Percentiles rank a stretch among this genome's conserved stretches.
These are phyloP conservation scores for Mycena indigotica DNA, from an alignment of 768 basidiomycete species.

Conservation along the genomic window DNA sequence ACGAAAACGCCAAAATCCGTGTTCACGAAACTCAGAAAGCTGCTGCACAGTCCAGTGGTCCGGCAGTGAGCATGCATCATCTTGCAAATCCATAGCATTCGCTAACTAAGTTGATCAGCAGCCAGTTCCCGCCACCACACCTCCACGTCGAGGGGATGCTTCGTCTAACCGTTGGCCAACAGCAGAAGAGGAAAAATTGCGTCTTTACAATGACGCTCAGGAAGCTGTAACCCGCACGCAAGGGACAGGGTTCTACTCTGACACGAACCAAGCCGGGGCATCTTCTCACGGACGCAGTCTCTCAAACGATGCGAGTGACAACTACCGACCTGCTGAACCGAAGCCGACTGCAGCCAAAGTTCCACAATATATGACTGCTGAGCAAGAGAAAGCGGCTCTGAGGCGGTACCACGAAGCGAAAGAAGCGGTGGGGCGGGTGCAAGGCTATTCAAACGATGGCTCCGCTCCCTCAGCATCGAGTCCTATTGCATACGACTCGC, in stretches of 20 bases:
- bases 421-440: constrained; percentile 65
- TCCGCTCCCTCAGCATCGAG: constrained; percentile 30
- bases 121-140: not conserved
- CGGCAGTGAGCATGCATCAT: not conserved
- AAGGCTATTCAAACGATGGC: constrained; percentile 36
- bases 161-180: constrained; percentile 48
- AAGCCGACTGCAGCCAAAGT: constrained; percentile 29
- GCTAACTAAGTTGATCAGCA: not conserved
- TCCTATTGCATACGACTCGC: constrained; percentile 64
- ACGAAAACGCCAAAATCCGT: constrained; percentile 61
- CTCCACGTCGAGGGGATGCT: constrained; percentile 30
- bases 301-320: constrained; percentile 27
- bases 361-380: constrained; percentile 62
- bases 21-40: constrained; percentile 56
- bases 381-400: constrained; percentile 75
- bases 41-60: constrained; percentile 24
- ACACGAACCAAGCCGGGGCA: constrained; percentile 22
- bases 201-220: constrained; percentile 68
- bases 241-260: constrained; percentile 34
- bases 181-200: constrained; percentile 18
- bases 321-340: constrained; percentile 10
- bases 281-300: constrained; percentile 29
- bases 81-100: no score
- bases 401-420: constrained; percentile 71
- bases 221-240: constrained; percentile 65